Conservation (phyloP, 1,284 basidiomycete species). For the Sporisorium graminicola region DNA sequence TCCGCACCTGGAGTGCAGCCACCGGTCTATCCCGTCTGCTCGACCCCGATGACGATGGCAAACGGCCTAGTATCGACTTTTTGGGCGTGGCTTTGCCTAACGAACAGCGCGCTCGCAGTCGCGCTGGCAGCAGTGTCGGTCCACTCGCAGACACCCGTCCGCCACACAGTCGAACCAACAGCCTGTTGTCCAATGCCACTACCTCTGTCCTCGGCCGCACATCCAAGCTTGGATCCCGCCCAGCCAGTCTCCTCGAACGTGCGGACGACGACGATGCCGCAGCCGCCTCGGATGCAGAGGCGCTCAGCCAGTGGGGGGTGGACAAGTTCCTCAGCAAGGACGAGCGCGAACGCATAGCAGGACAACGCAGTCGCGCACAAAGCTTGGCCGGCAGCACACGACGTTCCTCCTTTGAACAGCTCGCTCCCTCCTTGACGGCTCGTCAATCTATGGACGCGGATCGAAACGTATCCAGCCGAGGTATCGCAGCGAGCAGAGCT, state of each 20-base stretch:
- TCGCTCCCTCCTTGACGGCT: conserved; percentile 2
- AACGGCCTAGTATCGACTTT: conserved; percentile 58
- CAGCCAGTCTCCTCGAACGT: conserved; percentile 21
- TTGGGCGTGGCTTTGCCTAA: conserved; percentile 58
- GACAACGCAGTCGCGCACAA: conserved; percentile 41
- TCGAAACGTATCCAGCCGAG: conserved; percentile 1
- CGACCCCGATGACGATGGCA: conserved; percentile 36
- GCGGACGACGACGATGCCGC: conserved; percentile 14
- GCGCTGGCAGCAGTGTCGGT: conserved; percentile 43
- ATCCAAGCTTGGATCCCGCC: conserved; percentile 30
- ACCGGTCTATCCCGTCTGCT: conserved; percentile 45
- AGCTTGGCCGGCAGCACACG: conserved; percentile 36
- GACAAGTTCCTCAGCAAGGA: conserved; percentile 63
- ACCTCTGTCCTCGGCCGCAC: conserved; percentile 37
- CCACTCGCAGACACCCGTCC: conserved; percentile 11
- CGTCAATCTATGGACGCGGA: conserved; percentile 25
- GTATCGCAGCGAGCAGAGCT: conserved; percentile 12
- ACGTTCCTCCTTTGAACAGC: conserved; percentile 27
- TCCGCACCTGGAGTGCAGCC: conserved; percentile 48
- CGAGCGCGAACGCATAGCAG: conserved; percentile 44
- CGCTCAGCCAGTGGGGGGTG: conserved; percentile 58
- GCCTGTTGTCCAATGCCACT: conserved; percentile 39
- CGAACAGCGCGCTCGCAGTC: conserved; percentile 46
- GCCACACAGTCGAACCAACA: conserved; percentile 34
- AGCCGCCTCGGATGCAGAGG: conserved; percentile 31